Percentiles rank a stretch among this genome's conserved stretches.
Evolutionary conservation across 2,329 filamentous ascomycete species (phyloP).

Genomic region (Fusarium oxysporum): DNA sequence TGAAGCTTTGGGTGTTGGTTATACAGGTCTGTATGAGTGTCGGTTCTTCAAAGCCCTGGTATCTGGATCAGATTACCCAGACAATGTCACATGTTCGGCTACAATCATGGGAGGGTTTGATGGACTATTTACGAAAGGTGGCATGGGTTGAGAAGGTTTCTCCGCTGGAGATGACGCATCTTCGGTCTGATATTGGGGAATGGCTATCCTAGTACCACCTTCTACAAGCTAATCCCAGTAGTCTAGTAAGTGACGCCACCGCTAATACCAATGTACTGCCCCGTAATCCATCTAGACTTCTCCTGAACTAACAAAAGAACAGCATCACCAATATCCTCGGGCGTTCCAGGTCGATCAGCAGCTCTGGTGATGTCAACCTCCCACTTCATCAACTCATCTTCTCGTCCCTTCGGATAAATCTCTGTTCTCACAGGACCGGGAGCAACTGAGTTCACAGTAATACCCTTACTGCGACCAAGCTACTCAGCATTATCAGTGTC

Average conservation of each 20-base stretch:
- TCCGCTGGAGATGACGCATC: constrained; percentile 18
- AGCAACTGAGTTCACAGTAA: constrained; percentile 58
- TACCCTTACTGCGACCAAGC: constrained; percentile 52
- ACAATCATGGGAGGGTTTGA: constrained; percentile 9
- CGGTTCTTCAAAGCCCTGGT: constrained; percentile 9
- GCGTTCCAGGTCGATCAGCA: constrained; percentile 49
- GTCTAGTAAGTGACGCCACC: constrained; percentile 7
- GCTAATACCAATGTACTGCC: constrained; percentile 20
- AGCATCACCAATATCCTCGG: constrained; percentile 57
- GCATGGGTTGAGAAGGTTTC: constrained; percentile 27
- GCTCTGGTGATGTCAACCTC: constrained; percentile 46
- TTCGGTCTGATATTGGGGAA: constrained; percentile 9
- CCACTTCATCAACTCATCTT: constrained; percentile 32
- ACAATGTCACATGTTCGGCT: neutral
- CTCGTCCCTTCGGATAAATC: constrained; percentile 24
- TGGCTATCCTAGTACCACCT: neutral
- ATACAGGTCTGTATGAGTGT: constrained; percentile 17
- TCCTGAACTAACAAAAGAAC: constrained; percentile 26
- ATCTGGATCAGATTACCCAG: constrained; percentile 8
- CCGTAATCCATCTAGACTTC: constrained; percentile 31
- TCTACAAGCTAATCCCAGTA: fast-evolving
- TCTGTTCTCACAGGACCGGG: constrained; percentile 56
- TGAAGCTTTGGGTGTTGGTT: constrained; percentile 31
- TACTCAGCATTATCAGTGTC: constrained; percentile 1
- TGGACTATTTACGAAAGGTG: constrained; percentile 6